phyloP scores from a whole-genome alignment of 2,329 filamentous ascomycete genomes.

The Aspergillus candidus region DNA sequence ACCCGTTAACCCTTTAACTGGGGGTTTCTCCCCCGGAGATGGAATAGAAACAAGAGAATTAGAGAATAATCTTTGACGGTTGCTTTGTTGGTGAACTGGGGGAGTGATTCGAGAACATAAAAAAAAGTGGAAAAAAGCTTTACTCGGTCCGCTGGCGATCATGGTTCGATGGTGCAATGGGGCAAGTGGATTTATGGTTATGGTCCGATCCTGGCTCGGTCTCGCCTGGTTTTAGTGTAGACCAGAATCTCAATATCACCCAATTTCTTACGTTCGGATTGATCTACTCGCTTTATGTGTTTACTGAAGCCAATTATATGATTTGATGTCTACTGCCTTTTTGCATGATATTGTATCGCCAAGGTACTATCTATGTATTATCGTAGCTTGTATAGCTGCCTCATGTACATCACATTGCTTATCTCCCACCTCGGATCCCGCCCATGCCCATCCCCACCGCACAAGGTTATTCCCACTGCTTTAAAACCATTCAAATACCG shows the following conservation, averaged over 20 bases:
- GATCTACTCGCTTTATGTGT: too few species aligned
- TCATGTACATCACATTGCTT: too few species aligned
- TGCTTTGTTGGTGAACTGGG: constrained; percentile 12
- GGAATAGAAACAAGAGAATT: constrained; percentile 8
- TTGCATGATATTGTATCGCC: background rate
- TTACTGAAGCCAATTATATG: too few species aligned
- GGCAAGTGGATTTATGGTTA: constrained; percentile 12
- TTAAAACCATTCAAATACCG: too few species aligned
- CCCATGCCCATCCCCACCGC: too few species aligned
- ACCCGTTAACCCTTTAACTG: too few species aligned
- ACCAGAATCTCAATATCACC: constrained; percentile 28
- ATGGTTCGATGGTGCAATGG: constrained; percentile 8
- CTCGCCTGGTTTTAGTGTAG: constrained; percentile 25
- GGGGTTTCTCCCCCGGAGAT: background rate
- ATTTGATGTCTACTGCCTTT: background rate
- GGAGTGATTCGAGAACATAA: constrained; percentile 7
- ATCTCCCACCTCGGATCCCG: too few species aligned
- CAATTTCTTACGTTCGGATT: constrained; percentile 13
- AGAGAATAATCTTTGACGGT: constrained; percentile 10
- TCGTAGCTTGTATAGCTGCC: too few species aligned
- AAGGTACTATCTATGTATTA: too few species aligned
- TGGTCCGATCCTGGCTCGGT: constrained; percentile 23
- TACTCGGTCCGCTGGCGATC: constrained; percentile 7
- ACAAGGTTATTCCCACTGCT: too few species aligned
- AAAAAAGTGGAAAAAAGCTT: background rate